Evolutionary conservation across 768 basidiomycete species (phyloP).

Genomic region (Psilocybe sp.): DNA sequence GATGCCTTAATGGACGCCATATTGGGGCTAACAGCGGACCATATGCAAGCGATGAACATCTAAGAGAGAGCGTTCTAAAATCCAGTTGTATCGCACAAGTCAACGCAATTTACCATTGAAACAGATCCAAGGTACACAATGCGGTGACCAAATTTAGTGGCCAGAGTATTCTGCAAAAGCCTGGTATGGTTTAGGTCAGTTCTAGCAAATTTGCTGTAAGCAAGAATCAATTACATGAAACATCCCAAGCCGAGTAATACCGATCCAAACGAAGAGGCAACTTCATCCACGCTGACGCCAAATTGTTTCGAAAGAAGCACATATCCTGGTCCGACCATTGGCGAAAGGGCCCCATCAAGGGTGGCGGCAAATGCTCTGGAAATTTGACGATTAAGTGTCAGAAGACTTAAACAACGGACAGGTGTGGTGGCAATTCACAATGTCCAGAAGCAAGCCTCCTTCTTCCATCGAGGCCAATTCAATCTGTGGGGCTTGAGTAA

Average conservation of each 20-base stretch:
- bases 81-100: not conserved
- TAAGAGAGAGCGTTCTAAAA: constrained; percentile 5
- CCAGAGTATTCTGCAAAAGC: constrained; percentile 35
- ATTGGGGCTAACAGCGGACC: constrained; percentile 41
- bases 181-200: constrained; percentile 13
- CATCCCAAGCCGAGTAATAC: constrained; percentile 39
- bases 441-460: constrained; percentile 45
- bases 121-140: constrained; percentile 42
- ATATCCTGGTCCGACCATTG: constrained; percentile 42
- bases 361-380: constrained; percentile 37
- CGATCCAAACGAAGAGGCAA: constrained; percentile 39
- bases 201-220: not conserved
- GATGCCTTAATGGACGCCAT: constrained; percentile 39
- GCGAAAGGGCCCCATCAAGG: constrained; percentile 39
- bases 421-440: constrained; percentile 21
- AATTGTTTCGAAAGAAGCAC: constrained; percentile 37
- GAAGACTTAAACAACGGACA: not conserved
- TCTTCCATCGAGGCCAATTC: constrained; percentile 45
- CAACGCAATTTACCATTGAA: constrained; percentile 25
- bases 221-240: constrained; percentile 32
- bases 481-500: constrained; percentile 19
- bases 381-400: not conserved
- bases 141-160: constrained; percentile 43
- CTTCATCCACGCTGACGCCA: constrained; percentile 37
- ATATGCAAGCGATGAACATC: constrained; percentile 45